Base-by-base conservation (phyloP, 2,329 filamentous ascomycete species). In the Penicillium palitans region DNA sequence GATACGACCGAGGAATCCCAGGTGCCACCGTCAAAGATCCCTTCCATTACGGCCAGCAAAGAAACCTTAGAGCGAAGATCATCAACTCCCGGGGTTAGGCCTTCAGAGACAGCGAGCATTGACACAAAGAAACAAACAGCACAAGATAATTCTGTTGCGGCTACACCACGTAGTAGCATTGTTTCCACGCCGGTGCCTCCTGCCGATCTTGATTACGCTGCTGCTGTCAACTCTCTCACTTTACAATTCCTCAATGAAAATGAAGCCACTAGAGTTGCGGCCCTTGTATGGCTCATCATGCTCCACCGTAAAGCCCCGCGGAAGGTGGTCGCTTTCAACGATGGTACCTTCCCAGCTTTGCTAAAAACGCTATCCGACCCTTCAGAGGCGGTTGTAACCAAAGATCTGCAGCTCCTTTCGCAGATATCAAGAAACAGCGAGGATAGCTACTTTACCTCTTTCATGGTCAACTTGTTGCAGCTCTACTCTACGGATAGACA, bases 391-490 rank as follows among this genome's bases (percentile, higher is more conserved):
- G 95, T 99, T 7, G 96, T 99, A 1, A 98, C 91, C 5, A 90
- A 95, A 67, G 95, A 99, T 73, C 78, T 99, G 31, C 90, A 98
- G 63, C 82, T 99, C 17, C 82, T 99, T 2, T 98, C 93, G 0
- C 95, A 99, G 66, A 98, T 99, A 55, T 98, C 93, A 3, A 87
- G 90, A 64, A 96, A 97, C 68, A 98, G 92, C 71, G 95, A 98
- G 69, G 95, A 99, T 70, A 91, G 93, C 64, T 98, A 98, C 75
- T 99, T 99, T 72, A 89, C 91, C 2, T 96, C 93, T 25, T 99
- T 99, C 74, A 99, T 99, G 95, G 90, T 97, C 60, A 96, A 96
- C 71, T 81, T 99, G 10, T 80, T 99, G 44, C 95, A 97, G 72
- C 84, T 99, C 1, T 99, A 99, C 72, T 96, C 91, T 42, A 98